Evolutionary conservation across 1,284 basidiomycete genomes (phyloP).

Genomic region (Ganoderma lucidum): DNA sequence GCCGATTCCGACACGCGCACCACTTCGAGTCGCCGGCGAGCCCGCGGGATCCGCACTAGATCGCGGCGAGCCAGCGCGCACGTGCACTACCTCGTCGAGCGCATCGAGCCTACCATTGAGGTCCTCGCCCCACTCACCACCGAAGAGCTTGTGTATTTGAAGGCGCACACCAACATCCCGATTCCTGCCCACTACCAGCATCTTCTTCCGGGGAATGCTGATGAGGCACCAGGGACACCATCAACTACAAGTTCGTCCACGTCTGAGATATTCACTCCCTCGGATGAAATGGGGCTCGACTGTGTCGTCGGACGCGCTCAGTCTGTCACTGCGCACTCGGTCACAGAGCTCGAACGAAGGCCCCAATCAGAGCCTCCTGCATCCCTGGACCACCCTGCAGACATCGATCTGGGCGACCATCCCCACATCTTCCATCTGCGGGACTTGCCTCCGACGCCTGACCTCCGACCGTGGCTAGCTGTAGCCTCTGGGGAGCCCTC

Average conservation of each 20-base stretch:
- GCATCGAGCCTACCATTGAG: slow-evolving; percentile 16
- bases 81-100: slow-evolving; percentile 14
- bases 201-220: not conserved
- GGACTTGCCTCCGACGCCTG: slow-evolving; percentile 10
- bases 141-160: not conserved
- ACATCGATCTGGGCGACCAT: not conserved
- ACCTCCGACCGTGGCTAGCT: slow-evolving; percentile 14
- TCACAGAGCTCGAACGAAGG: not conserved
- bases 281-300: not conserved
- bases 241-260: not conserved
- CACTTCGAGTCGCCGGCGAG: not conserved
- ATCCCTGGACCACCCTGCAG: too few species aligned
- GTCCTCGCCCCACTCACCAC: not conserved
- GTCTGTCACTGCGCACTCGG: not conserved
- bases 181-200: not conserved
- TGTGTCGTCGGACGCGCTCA: not conserved
- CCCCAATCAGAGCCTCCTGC: not conserved
- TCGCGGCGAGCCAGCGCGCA: slow-evolving; percentile 7
- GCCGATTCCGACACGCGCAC: slow-evolving; percentile 14
- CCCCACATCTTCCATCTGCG: not conserved
- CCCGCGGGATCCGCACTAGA: not conserved
- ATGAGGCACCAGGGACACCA: not conserved
- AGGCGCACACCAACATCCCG: slow-evolving; percentile 1
- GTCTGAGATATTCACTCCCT: not conserved
- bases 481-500: slow-evolving; percentile 15